Evolutionary conservation across 2,329 filamentous ascomycete genomes (phyloP), one percentile per base, ranked within the genome.

Genomic region (Escovopsis sp.): DNA sequence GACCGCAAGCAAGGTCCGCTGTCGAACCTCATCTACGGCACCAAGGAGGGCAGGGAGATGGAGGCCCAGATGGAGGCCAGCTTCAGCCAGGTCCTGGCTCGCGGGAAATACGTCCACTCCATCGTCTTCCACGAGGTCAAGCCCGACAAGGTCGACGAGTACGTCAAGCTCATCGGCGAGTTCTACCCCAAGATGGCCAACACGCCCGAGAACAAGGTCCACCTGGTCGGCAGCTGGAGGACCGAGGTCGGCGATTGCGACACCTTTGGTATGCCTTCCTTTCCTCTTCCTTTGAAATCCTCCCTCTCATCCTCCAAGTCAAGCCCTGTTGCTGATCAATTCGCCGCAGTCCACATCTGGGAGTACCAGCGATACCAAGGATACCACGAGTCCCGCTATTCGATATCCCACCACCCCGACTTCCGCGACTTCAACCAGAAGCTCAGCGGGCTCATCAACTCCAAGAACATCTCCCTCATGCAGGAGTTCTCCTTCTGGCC

Each of bases 401-500:
- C 74, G 52, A 94, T 96, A 50, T 78, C 84, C 46, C 67, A 72
- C 52, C 85, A 94, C 54, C 83, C 85, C 48, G 86, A 87, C 14
- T 96, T 86, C 60, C 66, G 79, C 50, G 81, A 75, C 9, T 95
- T 95, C 57, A 85, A 94, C 58, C 68, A 67, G 48, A 84, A 89
- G 64, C 79, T 98, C 40, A 88, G 87, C 63, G 71, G 68, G n/a
- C 69, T 96, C 47, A 89, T 98, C 57, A 79, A 71, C 45, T 76
- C 76, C 48, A 96, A 94, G 69, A 78, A 80, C 51, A 83, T 81
- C 5, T 95, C 88, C 0, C 73, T 98, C 40, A 98, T 98, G 91
- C 91, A 98, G 62, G 91, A 98, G 63, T 98, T 98, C 65, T 94
- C 88, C 31, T 98, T 98, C 73, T 98, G 91, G 91, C 91, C 91